Base-by-base conservation (phyloP, 306 rosid species). In the Nissolia schottii region DNA sequence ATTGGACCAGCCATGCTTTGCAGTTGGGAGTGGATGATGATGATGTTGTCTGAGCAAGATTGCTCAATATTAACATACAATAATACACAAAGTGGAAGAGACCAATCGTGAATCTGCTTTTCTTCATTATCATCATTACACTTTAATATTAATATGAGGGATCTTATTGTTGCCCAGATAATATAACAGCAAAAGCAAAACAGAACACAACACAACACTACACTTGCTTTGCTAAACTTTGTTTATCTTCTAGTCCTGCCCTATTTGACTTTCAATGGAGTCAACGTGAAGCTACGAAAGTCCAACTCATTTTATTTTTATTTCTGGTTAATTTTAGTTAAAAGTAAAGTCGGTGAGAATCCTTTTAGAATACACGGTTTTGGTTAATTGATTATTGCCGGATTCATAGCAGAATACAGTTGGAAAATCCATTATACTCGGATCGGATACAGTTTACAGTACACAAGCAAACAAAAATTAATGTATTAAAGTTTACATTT, bases 1-100 rank as follows among this genome's bases (percentile, higher is more conserved):
- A 93, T 75, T 90, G 98, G 28, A 90, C 98, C 28, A 93, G 81
- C 96, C 98, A 93, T 35, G 96, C 91, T 79, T 90, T 87, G 77
- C 97, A 92, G 32, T 74, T 71, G 3, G 63, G 55, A 28, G 64
- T 61, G 48, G 78, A 57, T 16, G 74, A 78, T 3, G 71, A 77
- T 3, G 60, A 54, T 0, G 23, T 13, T 18, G 87, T 80, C 37
- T 28, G 71, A 67, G 25, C 79, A 22, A 80, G 70, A 41, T 23
- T 71, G 75, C 64, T 2, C 50, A 67, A 59, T 45, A 15, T 45
- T 2, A 57, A 28, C 13, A 64, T 2, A 2, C 57, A 79, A 25
- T 7, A 74, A 37, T 12, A 45, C 20, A 80, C 54, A 41, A 40
- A 62, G 24, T 16, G 8, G 48, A 84, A 3, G 20, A 82, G 34